A percentile compares a stretch with the other conserved stretches of the same genome.
These are phyloP conservation scores for Colletotrichum musae DNA, from an alignment of 2,329 filamentous ascomycete species.

Conservation along the genomic window DNA sequence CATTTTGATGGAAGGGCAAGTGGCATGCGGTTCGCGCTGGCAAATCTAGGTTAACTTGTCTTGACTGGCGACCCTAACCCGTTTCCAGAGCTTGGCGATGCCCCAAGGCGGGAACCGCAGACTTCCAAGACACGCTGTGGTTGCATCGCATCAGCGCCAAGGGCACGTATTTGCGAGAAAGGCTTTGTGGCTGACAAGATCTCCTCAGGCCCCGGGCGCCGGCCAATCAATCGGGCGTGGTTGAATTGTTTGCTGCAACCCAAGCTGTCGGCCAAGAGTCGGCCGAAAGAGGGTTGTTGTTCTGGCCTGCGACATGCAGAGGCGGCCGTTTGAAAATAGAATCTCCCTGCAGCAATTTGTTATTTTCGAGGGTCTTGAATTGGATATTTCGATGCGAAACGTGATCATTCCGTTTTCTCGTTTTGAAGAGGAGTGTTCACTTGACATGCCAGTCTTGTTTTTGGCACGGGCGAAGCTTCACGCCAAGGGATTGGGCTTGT, in stretches of 20 bases:
- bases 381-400: neutral
- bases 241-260: neutral
- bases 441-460: neutral
- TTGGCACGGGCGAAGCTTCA: constrained; percentile 16
- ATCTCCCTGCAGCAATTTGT: neutral
- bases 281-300: neutral
- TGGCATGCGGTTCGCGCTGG: constrained; percentile 4
- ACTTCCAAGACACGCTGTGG: constrained; percentile 26
- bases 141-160: constrained; percentile 35
- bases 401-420: neutral
- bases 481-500: constrained; percentile 15
- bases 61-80: constrained; percentile 24
- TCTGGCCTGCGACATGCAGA: constrained; percentile 27
- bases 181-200: constrained; percentile 15
- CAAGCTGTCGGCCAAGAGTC: constrained; percentile 17
- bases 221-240: constrained; percentile 2
- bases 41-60: constrained; percentile 11
- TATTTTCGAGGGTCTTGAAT: neutral
- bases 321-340: constrained; percentile 13
- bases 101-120: constrained; percentile 19
- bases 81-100: constrained; percentile 34
- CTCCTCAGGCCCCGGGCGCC: neutral
- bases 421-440: neutral
- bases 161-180: constrained; percentile 12
- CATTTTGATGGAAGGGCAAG: constrained; percentile 28